phyloP scores from a whole-genome alignment of 495 filamentous ascomycete genomes.

The Penicillium egyptiacum region DNA sequence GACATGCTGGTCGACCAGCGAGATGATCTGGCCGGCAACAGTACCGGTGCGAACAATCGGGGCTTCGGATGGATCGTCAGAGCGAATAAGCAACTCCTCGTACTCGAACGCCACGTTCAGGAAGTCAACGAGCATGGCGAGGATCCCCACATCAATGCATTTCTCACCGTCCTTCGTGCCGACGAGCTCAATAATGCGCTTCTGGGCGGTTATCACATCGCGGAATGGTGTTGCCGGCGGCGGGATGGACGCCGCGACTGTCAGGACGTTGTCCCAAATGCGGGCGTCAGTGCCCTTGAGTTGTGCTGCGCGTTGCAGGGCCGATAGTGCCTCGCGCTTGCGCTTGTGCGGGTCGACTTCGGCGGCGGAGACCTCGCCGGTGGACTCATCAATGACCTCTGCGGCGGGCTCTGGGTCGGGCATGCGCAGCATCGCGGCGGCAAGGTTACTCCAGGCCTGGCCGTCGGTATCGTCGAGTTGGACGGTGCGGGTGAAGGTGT shows the following conservation, averaged over 20 bases:
- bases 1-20: constrained; percentile 68
- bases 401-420: constrained; percentile 37
- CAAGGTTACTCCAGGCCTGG: constrained; percentile 92
- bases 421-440: constrained; percentile 68
- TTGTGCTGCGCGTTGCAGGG: constrained; percentile 78
- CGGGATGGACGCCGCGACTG: constrained; percentile 71
- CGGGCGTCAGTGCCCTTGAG: constrained; percentile 80
- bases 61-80: constrained; percentile 21
- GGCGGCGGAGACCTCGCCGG: constrained; percentile 23
- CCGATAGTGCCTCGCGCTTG: constrained; percentile 70
- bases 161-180: constrained; percentile 66
- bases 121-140: constrained; percentile 70
- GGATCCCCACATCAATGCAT: constrained; percentile 70
- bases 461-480: constrained; percentile 84
- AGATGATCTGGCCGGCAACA: constrained; percentile 58
- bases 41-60: constrained; percentile 44
- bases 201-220: constrained; percentile 72
- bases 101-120: constrained; percentile 54
- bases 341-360: constrained; percentile 57
- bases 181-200: constrained; percentile 73
- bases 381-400: constrained; percentile 31
- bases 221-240: constrained; percentile 69
- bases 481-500: constrained; percentile 79
- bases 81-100: constrained; percentile 34
- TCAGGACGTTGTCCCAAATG: constrained; percentile 95